Conservation (phyloP, 768 basidiomycete species). For the Boletus tomentosulus region DNA sequence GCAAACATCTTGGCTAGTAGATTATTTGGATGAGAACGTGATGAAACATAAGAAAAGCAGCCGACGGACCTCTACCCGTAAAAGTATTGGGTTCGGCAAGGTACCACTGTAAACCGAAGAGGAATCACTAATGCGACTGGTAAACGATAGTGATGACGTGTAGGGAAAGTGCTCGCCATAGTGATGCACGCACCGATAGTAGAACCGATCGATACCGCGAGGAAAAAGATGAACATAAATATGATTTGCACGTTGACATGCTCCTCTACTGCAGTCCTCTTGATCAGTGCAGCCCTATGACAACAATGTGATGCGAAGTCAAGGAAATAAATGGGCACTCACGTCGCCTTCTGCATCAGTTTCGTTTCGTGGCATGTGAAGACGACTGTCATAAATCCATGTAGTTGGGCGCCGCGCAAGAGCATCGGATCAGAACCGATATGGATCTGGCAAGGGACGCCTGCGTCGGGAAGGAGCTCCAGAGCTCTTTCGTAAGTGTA, state of each 20-base stretch:
- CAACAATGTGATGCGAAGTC: neutral
- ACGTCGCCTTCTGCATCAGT: constrained; percentile 97
- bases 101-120: constrained; percentile 87
- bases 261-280: constrained; percentile 90
- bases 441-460: constrained; percentile 76
- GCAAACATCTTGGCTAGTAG: constrained; percentile 67
- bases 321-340: constrained; percentile 30
- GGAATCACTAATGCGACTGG: constrained; percentile 62
- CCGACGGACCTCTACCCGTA: constrained; percentile 57
- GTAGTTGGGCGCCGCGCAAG: constrained; percentile 88
- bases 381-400: constrained; percentile 91
- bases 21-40: constrained; percentile 3
- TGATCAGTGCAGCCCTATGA: constrained; percentile 87
- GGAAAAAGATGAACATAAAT: constrained; percentile 84
- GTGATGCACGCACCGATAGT: constrained; percentile 91
- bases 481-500: constrained; percentile 92
- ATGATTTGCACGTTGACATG: constrained; percentile 97
- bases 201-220: constrained; percentile 85
- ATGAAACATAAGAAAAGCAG: neutral
- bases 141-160: constrained; percentile 1
- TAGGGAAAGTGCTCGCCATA: constrained; percentile 41
- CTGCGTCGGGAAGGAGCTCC: constrained; percentile 52
- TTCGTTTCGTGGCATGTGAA: constrained; percentile 99
- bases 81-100: constrained; percentile 60
- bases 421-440: constrained; percentile 93